A percentile compares a stretch with the other conserved stretches of the same genome.
Evolutionary conservation across 225 moss, liverwort and hornwort genomes (phyloP).

Genomic region (Climacium dendroides): DNA sequence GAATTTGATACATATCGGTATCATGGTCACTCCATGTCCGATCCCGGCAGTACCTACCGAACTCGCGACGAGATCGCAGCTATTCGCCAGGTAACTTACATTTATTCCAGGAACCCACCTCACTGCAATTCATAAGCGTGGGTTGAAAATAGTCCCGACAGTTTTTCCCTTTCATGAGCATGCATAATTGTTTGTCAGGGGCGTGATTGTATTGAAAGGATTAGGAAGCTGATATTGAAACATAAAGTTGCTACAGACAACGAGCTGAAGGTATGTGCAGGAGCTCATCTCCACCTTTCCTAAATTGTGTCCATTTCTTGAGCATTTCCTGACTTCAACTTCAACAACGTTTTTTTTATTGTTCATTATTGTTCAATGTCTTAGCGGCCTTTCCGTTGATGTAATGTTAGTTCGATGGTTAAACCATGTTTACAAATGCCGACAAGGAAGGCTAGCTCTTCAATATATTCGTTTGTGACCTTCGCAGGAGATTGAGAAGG

Average conservation of each 20-base stretch:
- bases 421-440: neutral
- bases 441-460: neutral
- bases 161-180: neutral
- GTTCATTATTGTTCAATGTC: neutral
- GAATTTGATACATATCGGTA: slow-evolving; percentile 71
- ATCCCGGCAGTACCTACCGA: slow-evolving; percentile 72
- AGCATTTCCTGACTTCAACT: neutral
- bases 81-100: slow-evolving; percentile 41
- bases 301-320: neutral
- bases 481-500: neutral
- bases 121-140: neutral
- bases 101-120: neutral
- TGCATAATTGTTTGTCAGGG: slow-evolving; percentile 4
- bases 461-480: neutral
- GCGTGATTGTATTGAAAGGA: slow-evolving; percentile 75
- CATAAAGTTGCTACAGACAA: slow-evolving; percentile 50
- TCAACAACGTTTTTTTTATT: neutral
- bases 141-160: neutral
- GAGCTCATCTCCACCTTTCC: neutral
- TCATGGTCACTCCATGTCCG: slow-evolving; percentile 87
- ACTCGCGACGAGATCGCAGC: slow-evolving; percentile 72
- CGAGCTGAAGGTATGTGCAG: slow-evolving; percentile 28
- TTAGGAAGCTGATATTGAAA: slow-evolving; percentile 56
- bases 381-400: neutral
- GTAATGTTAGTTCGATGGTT: too few species aligned